Percentiles rank a stretch among this genome's conserved stretches.
Conservation (phyloP, 306 rosid genomes). For the Vigna nakashimae region DNA sequence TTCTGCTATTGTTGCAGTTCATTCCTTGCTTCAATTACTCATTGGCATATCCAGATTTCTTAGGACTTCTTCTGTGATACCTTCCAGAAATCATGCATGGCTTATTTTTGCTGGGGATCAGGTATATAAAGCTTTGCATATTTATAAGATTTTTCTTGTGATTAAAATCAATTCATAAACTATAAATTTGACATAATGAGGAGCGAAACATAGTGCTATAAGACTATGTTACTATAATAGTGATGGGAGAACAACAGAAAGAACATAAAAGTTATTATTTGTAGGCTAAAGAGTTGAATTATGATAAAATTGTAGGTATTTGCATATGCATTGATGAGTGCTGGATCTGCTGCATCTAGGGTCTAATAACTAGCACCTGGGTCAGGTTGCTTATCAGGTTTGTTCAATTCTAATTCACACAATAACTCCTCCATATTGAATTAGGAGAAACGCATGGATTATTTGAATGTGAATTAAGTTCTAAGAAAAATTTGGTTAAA, state of each 20-base stretch:
- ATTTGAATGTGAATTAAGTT: not conserved
- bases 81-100: slow-evolving; percentile 87
- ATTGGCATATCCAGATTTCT: slow-evolving; percentile 65
- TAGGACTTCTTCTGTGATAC: slow-evolving; percentile 63
- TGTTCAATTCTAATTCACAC: slow-evolving; percentile 38
- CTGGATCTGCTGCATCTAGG: slow-evolving; percentile 90
- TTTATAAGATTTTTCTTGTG: not conserved
- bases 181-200: not conserved
- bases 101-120: slow-evolving; percentile 85
- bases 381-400: slow-evolving; percentile 50
- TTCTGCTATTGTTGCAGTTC: slow-evolving; percentile 60
- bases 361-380: slow-evolving; percentile 59
- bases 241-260: too few relatives aligned
- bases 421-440: not conserved
- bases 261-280: too few relatives aligned
- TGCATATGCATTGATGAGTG: slow-evolving; percentile 89
- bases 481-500: not conserved
- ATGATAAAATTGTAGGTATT: slow-evolving; percentile 59
- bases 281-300: not conserved
- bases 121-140: slow-evolving; percentile 57
- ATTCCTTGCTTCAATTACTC: slow-evolving; percentile 79
- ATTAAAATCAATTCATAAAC: slow-evolving; percentile 1
- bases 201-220: not conserved
- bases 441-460: slow-evolving; percentile 5
- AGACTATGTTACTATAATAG: too few relatives aligned